Percentiles rank a stretch among this genome's conserved stretches.
These are phyloP conservation scores for Lachancea thermotolerans DNA, from an alignment of 805 yeast species.

Conservation along the genomic window DNA sequence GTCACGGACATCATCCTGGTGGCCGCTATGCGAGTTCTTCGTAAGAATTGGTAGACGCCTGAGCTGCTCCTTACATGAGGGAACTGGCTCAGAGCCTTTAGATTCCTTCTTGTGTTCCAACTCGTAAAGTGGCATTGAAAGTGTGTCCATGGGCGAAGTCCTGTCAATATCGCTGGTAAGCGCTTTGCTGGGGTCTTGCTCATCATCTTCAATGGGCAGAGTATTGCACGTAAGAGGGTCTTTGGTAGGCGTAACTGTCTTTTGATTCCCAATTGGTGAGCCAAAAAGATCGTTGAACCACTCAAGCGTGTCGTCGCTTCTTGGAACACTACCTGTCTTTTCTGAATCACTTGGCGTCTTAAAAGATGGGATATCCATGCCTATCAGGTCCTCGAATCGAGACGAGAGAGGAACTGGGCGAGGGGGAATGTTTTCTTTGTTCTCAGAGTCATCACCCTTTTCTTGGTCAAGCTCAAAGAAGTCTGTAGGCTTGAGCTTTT, in stretches of 20 bases:
- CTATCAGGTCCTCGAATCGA: slow-evolving; percentile 6
- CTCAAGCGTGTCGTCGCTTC: slow-evolving; percentile 6
- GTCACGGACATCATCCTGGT: slow-evolving; percentile 7
- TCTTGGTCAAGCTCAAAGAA: slow-evolving; percentile 4
- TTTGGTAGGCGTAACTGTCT: slow-evolving; percentile 1
- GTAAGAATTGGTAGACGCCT: slow-evolving; percentile 23
- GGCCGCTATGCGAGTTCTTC: not conserved
- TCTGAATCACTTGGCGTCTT: slow-evolving; percentile 10
- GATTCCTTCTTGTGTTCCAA: slow-evolving; percentile 16
- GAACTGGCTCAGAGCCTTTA: slow-evolving; percentile 2
- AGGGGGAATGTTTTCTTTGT: slow-evolving; percentile 27
- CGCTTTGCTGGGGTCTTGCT: slow-evolving; percentile 5
- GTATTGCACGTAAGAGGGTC: slow-evolving; percentile 11
- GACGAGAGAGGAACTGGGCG: not conserved
- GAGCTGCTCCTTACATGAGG: slow-evolving; percentile 28
- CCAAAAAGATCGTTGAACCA: slow-evolving; percentile 9
- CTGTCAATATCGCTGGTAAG: slow-evolving; percentile 24
- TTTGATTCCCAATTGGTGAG: slow-evolving; percentile 2
- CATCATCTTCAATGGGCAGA: slow-evolving; percentile 17
- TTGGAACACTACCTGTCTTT: slow-evolving; percentile 1
- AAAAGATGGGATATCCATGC: slow-evolving; percentile 5
- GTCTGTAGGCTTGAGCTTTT: slow-evolving; percentile 1
- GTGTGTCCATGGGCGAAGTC: slow-evolving; percentile 29
- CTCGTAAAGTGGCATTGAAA: slow-evolving; percentile 32
- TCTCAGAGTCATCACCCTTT: slow-evolving; percentile 9